Evolutionary conservation across 1,139 yeast genomes (phyloP).

Genomic region (Pichia norvegensis): DNA sequence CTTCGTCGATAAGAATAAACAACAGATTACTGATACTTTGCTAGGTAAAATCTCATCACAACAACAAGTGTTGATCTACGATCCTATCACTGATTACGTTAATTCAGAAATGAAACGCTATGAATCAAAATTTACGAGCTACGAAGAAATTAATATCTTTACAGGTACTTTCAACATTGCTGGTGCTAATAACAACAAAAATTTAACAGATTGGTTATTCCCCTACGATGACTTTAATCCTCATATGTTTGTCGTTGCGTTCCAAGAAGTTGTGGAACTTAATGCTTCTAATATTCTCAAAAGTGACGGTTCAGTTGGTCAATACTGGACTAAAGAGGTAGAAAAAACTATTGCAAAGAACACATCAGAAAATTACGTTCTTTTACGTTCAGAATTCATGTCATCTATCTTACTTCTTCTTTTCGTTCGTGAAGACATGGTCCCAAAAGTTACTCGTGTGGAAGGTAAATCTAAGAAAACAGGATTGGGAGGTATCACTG

Average conservation of each 20-base stretch:
- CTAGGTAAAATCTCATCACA: conserved; percentile 77
- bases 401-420: conserved; percentile 73
- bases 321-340: conserved; percentile 55
- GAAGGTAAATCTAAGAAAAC: conserved; percentile 83
- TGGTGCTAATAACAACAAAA: conserved; percentile 51
- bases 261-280: conserved; percentile 87
- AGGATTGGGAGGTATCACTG: conserved; percentile 91
- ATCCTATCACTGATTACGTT: conserved; percentile 83
- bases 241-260: conserved; percentile 77
- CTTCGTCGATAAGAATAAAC: conserved; percentile 87
- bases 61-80: conserved; percentile 63
- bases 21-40: conserved; percentile 74
- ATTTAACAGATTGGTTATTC: conserved; percentile 72
- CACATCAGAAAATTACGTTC: conserved; percentile 41
- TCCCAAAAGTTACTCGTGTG: conserved; percentile 51
- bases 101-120: conserved; percentile 47
- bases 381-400: conserved; percentile 78
- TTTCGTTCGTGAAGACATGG: conserved; percentile 51
- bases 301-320: conserved; percentile 58
- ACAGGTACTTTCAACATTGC: conserved; percentile 87
- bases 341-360: conserved; percentile 46
- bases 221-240: conserved; percentile 50
- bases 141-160: conserved; percentile 53
- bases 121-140: conserved; percentile 52
- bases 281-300: conserved; percentile 76